phyloP scores from a whole-genome alignment of 495 filamentous ascomycete genomes.

The Neurospora sp. region DNA sequence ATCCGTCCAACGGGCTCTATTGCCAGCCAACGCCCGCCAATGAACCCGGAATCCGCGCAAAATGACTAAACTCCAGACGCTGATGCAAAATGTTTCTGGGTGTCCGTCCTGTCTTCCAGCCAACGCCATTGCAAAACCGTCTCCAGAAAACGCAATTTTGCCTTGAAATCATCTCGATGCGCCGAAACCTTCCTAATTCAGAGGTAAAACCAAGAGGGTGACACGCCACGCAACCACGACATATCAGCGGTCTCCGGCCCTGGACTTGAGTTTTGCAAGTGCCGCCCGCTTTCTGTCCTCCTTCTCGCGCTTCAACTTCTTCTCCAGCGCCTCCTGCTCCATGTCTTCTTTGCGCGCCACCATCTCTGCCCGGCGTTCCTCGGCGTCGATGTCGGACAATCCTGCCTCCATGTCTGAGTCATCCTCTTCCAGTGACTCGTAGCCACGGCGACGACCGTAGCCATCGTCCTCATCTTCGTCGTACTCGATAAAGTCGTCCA shows the following conservation, averaged over 20 bases:
- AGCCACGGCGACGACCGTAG: conserved; percentile 19
- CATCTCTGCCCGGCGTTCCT: conserved; percentile 41
- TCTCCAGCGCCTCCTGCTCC: conserved; percentile 35
- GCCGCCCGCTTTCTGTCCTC: conserved; percentile 29
- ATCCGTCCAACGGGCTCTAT: neutral
- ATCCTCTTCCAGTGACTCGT: conserved; percentile 19
- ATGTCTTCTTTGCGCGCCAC: conserved; percentile 43
- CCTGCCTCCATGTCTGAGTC: conserved; percentile 57
- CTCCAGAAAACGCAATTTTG: conserved; percentile 4
- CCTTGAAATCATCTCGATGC: neutral
- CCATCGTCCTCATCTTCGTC: conserved; percentile 41
- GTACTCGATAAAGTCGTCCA: conserved; percentile 45
- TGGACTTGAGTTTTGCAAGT: conserved; percentile 10
- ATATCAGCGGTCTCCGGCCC: conserved; percentile 8
- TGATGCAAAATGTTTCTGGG: conserved; percentile 15
- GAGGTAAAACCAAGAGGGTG: neutral
- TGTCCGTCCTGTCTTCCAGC: conserved; percentile 7
- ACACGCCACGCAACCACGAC: neutral
- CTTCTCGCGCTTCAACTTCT: conserved; percentile 35
- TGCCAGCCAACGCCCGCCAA: neutral
- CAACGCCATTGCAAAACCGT: conserved; percentile 8
- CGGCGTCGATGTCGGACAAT: conserved; percentile 46
- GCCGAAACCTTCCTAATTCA: neutral
- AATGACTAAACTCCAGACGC: conserved; percentile 12
- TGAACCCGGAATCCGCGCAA: neutral